Evolutionary conservation across 2,329 filamentous ascomycete genomes (phyloP), one percentile per base, ranked within the genome.

Genomic region (Xylariales sp.): DNA sequence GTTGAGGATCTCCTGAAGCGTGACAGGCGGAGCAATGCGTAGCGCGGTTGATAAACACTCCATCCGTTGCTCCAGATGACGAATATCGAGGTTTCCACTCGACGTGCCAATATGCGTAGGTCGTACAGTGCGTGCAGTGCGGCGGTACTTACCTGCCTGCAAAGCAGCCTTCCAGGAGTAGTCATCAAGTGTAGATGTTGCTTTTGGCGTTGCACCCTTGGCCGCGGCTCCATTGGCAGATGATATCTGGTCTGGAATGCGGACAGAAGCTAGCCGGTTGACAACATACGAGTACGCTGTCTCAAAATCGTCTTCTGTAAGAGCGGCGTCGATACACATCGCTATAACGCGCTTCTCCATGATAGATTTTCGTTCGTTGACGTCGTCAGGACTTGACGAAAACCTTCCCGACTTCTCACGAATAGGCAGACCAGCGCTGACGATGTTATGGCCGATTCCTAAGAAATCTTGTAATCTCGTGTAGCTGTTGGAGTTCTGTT

Each of bases 241-340:
- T n/a, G 32, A 36, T 31, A 29, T 24, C 38, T 43, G 40, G 33
- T 45, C 31, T 40, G 34, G 42, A n/a, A 40, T 43, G 40, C 34
- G 46, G 20, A 62, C 54, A 7, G 63, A 58, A 6, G 72, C 70
- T 0, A 93, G 69, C 16, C 84, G 78, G 55, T 81, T 88, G 34
- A 88, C 76, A 2, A 90, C 82, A 55, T 87, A 91, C 0, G 86
- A 90, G 59, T 91, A 93, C 9, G 87, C 87, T 0, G 87, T 93
- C 57, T 94, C 88, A 46, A 93, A 93, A 57, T 81, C 88, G 48
- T 89, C 82, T 56, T 90, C 86, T 8, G 73, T 71, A 1, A 93
- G 70, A 10, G 87, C 85, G 11, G 84, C 81, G 56, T 88, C 82
- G 29, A 91, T 80, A 48, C 86, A 88, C 84, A 91, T 88, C 44